Base-by-base conservation (phyloP, 805 yeast species). In the Starmerella apis region DNA sequence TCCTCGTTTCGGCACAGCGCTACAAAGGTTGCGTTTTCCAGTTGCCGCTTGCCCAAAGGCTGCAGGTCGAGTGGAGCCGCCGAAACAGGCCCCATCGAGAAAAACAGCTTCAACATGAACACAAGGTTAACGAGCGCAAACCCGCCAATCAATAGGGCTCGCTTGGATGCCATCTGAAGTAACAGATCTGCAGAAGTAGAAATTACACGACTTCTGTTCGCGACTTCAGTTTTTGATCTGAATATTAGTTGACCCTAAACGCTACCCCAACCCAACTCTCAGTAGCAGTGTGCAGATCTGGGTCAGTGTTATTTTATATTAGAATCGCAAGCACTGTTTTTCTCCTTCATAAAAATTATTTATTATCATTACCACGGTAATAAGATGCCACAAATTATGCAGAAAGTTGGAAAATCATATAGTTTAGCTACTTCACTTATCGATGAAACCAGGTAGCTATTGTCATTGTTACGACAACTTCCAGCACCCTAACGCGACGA, bases 1-100 rank as follows among this genome's bases (percentile, higher is more conserved):
- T 90, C 97, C 3, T 76, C 69, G 63, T 90, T 88, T 52, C 96
- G 70, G 1, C 95, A 86, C 47, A 90, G 68, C 63, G 88, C 81
- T 14, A 90, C 86, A 57, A 90, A 75, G 0, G 90, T 83, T 0
- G 96, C 97, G 60, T 83, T 86, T 28, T 84, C 88, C 13, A 47
- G 47, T 36, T 39, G 31, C 10, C 16, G 22, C 25, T 11, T 22
- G 30, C 39, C 47, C 25, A 24, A 14, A 9, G 41, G 47, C 25
- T 35, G 10, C 4, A 30, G 7, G 19, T 42, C 37, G 28, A 42
- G 27, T 4, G 27, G 46, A 18, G 37, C 19, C 28, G 28, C 37
- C 25, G 37, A 20, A 13, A 14, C 20, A 13, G 49, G 20, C 23
- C 45, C 43, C n/a, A 22, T 33, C 22, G 44, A 28, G 23, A 25